Base-by-base conservation (phyloP, 2,329 filamentous ascomycete genomes). In the Colletotrichum tabaci region DNA sequence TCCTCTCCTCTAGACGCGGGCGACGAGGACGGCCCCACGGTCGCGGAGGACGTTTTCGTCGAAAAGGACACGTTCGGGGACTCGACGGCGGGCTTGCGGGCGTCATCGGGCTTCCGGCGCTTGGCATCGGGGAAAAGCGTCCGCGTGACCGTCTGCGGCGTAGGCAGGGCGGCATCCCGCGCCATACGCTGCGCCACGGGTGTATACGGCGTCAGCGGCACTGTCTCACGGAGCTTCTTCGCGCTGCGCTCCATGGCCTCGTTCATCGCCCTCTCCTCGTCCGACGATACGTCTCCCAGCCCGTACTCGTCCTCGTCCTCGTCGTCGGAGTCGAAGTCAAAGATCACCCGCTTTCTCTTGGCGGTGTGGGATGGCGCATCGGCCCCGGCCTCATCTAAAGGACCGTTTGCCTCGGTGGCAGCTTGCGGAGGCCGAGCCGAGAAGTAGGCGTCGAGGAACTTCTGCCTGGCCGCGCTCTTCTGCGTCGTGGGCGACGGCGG, bases 221-320 rank as follows among this genome's bases (percentile, higher is more conserved):
- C 66, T 6, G 40, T 38, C 13, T 13, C 30, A n/a, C 55, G 53
- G 30, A 72, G 53, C 65, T 76, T 79, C 50, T 78, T 77, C 15
- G 77, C 79, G 68, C 80, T 83, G 49, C 76, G 74, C 60, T 85
- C 83, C 4, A 80, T 76, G 23, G 82, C 76, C n/a, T 73, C 75
- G 23, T 75, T 78, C 70, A 85, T 76, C 68, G 83, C 75, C 35
- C 77, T 75, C 72, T 83, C 84, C 52, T 82, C 81, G n/a, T 85
- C 82, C 9, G 83, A 81, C 18, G 77, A 79, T 4, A 83, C 44
- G 16, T 82, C 82, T 40, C 76, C 78, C 21, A 81, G 78, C 10
- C 65, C 67, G 44, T 61, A 71, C 3, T 71, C 52, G 18, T 66
- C 55, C 12, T 35, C n/a, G n/a, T n/a, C 55, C 1, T 49, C 58